Base-by-base conservation (phyloP, 1,284 basidiomycete species). In the Cryptococcus amylolentus region DNA sequence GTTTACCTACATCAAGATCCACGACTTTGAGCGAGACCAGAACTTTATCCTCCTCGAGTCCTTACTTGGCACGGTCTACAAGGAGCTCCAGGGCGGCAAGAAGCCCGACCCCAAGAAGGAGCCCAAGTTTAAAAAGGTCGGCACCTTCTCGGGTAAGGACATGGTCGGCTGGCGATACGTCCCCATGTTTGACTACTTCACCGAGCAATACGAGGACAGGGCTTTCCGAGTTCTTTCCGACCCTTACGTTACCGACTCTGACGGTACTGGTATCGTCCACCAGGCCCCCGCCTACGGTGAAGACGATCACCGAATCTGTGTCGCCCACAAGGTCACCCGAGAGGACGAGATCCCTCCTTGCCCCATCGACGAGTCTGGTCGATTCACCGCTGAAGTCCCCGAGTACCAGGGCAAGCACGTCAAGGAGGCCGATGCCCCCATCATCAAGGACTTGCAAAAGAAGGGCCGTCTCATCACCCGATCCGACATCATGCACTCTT, bases 281-380 rank as follows among this genome's bases (percentile, higher is more conserved):
- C 96, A 99, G 80, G 93, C 96, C 1, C 96, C 96, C 2, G 94
- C 90, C 0, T 98, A 97, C 71, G 96, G 96, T 82, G 96, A 98
- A 71, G 96, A 99, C 69, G 96, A 99, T 84, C 91, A 98, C 78
- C 89, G 95, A 58, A 85, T 99, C 67, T 87, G 89, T 31, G 83
- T 97, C 59, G 86, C 85, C 2, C 83, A 96, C 71, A 89, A 88
- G 27, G 84, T 98, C 58, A 79, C 98, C 37, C 81, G 81, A 28
- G 81, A 85, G 1, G 94, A 97, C 55, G 92, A 95, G 75, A 86
- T 91, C 82, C 94, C 96, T 0, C 96, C 96, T 2, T 97, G 92
- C 76, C 96, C 96, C 38, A 83, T 99, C 56, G 90, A 98, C 68
- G 95, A 98, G 68, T 80, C 81, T 14, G 93, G 94, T 9, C 81